Evolutionary conservation across 1,139 yeast species (phyloP).

Genomic region (Yamadazyma epiphylla): DNA sequence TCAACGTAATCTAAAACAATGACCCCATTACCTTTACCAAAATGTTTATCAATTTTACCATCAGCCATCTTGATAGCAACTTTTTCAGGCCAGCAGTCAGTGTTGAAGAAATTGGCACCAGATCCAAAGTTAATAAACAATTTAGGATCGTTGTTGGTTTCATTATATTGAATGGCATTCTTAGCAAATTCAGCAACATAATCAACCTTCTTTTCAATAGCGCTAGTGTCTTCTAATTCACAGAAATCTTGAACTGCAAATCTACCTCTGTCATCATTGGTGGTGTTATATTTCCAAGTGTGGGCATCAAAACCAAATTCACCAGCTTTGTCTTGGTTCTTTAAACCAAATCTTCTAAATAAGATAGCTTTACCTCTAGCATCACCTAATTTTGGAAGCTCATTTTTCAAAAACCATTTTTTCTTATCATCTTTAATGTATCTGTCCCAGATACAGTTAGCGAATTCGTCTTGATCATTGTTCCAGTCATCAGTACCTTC

Average conservation of each 20-base stretch:
- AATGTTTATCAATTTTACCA: conserved; percentile 45
- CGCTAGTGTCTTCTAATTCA: conserved; percentile 53
- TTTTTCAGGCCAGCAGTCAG: conserved; percentile 70
- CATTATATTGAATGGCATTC: conserved; percentile 51
- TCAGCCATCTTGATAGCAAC: conserved; percentile 53
- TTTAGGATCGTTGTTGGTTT: conserved; percentile 45
- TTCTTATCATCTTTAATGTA: conserved; percentile 50
- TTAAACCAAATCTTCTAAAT: conserved; percentile 69
- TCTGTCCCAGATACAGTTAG: conserved; percentile 58
- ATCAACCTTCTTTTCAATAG: conserved; percentile 53
- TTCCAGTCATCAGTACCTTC: conserved; percentile 72
- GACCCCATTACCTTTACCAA: conserved; percentile 55
- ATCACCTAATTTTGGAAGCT: conserved; percentile 57
- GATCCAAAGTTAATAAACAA: conserved; percentile 71
- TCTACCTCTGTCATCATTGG: conserved; percentile 59
- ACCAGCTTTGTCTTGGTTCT: conserved; percentile 36
- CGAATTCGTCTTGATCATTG: conserved; percentile 60
- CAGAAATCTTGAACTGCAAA: conserved; percentile 74
- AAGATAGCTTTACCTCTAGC: conserved; percentile 64
- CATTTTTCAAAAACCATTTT: conserved; percentile 58
- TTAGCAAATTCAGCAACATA: conserved; percentile 56
- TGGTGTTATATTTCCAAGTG: conserved; percentile 64
- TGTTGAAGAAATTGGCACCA: conserved; percentile 70
- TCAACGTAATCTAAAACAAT: conserved; percentile 71
- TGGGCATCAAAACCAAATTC: conserved; percentile 67